Evolutionary conservation across 495 filamentous ascomycete genomes (phyloP).

Genomic region (Trichodelitschia bisporula): DNA sequence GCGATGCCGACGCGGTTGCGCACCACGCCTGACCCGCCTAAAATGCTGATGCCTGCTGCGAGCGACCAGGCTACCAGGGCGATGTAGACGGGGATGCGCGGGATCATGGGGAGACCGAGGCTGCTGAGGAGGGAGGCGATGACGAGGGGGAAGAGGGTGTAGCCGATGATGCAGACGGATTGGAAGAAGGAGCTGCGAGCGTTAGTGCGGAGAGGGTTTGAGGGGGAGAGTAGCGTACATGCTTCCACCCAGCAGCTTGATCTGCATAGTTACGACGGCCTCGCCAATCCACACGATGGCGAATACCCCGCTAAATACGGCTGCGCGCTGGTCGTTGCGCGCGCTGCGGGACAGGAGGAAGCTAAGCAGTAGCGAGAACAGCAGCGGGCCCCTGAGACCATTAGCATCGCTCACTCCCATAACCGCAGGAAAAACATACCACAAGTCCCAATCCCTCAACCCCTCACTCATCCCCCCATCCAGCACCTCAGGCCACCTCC

Average conservation of each 20-base stretch:
- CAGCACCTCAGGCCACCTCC: slow-evolving; percentile 45
- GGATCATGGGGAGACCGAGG: slow-evolving; percentile 45
- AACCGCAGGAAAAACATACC: slow-evolving; percentile 22
- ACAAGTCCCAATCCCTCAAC: slow-evolving; percentile 88
- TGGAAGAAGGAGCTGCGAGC: slow-evolving; percentile 74
- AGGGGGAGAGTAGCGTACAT: slow-evolving; percentile 42
- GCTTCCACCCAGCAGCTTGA: slow-evolving; percentile 89
- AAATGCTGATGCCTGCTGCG: slow-evolving; percentile 83
- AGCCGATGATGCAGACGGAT: slow-evolving; percentile 90
- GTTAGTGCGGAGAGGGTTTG: slow-evolving; percentile 2
- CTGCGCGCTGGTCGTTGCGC: slow-evolving; percentile 46
- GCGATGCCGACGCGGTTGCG: slow-evolving; percentile 87
- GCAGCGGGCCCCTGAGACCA: slow-evolving; percentile 46
- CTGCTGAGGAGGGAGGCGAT: slow-evolving; percentile 80
- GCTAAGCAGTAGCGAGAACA: slow-evolving; percentile 76
- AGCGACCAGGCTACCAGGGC: slow-evolving; percentile 76
- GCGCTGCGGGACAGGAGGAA: slow-evolving; percentile 63
- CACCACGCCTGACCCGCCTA: slow-evolving; percentile 84
- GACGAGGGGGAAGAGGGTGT: slow-evolving; percentile 95
- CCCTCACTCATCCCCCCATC: slow-evolving; percentile 70
- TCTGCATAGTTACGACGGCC: slow-evolving; percentile 93
- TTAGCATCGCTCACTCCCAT: slow-evolving; percentile 5
- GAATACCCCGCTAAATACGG: slow-evolving; percentile 91
- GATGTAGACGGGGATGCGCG: slow-evolving; percentile 71
- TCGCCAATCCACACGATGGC: slow-evolving; percentile 91